These are phyloP conservation scores for Candida ortonii DNA, from an alignment of 805 yeast genomes.

Conservation along the genomic window DNA sequence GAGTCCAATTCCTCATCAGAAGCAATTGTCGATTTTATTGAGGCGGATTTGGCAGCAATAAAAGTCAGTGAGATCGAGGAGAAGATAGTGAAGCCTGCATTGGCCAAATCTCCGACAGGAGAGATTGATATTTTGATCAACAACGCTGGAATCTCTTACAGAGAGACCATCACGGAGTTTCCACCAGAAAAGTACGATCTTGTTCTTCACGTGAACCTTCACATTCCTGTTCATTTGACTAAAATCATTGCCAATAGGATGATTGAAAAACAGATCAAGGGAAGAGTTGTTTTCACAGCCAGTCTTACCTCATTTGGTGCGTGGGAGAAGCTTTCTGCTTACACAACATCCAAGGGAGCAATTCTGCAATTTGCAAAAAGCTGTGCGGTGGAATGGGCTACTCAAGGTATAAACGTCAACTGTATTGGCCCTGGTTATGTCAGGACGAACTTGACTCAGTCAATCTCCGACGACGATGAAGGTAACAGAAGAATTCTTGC, in stretches of 20 bases:
- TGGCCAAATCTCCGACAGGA: slow-evolving; percentile 29
- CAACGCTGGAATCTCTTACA: slow-evolving; percentile 36
- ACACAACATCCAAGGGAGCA: slow-evolving; percentile 43
- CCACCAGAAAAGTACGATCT: slow-evolving; percentile 37
- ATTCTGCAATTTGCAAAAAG: slow-evolving; percentile 36
- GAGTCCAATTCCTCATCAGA: slow-evolving; percentile 27
- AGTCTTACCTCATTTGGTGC: slow-evolving; percentile 42
- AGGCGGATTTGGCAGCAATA: slow-evolving; percentile 28
- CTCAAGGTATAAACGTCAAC: slow-evolving; percentile 44
- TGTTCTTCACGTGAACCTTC: slow-evolving; percentile 41
- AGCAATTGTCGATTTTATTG: slow-evolving; percentile 24
- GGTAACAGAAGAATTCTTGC: slow-evolving; percentile 30
- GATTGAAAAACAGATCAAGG: slow-evolving; percentile 31
- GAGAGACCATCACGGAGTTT: slow-evolving; percentile 35
- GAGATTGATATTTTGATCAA: slow-evolving; percentile 33
- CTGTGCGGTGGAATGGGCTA: slow-evolving; percentile 44
- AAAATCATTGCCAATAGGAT: slow-evolving; percentile 37
- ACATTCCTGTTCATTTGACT: slow-evolving; percentile 37
- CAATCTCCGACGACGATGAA: slow-evolving; percentile 26
- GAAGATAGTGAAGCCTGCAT: slow-evolving; percentile 30
- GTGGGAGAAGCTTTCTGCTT: slow-evolving; percentile 37
- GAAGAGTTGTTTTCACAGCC: slow-evolving; percentile 43
- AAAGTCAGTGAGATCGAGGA: slow-evolving; percentile 30
- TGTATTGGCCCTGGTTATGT: slow-evolving; percentile 51
- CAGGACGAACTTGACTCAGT: slow-evolving; percentile 43